Percentiles rank a stretch among this genome's conserved stretches.
These are phyloP conservation scores for Backusella psychrophila DNA, from an alignment of 192 early-diverging fungal species.

Conservation along the genomic window DNA sequence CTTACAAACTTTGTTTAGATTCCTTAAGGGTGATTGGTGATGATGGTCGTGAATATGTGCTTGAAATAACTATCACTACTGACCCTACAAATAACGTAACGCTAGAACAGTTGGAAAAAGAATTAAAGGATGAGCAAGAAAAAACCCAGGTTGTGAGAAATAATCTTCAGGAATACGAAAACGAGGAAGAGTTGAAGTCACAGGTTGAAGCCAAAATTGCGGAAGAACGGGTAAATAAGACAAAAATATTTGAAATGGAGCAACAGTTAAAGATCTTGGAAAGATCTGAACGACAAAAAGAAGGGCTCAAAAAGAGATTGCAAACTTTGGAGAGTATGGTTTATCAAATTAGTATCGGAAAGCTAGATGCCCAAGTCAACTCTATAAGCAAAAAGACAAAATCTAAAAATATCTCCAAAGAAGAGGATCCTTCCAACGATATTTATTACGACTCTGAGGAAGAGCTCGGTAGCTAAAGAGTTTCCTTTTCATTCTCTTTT, in stretches of 20 bases:
- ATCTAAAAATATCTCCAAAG: neutral
- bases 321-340: neutral
- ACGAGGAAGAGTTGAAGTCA: neutral
- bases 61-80: neutral
- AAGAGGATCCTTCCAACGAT: neutral
- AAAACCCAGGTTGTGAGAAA: neutral
- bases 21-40: neutral
- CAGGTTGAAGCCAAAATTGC: neutral
- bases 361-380: neutral
- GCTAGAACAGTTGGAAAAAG: neutral
- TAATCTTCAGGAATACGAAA: neutral
- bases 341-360: neutral
- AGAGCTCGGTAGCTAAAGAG: neutral
- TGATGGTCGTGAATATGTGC: neutral
- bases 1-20: neutral
- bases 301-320: neutral
- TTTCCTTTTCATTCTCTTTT: neutral
- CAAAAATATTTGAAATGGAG: neutral
- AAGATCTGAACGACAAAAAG: neutral
- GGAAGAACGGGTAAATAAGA: neutral
- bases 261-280: neutral
- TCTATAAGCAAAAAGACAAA: neutral
- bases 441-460: neutral
- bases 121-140: conserved; percentile 1
- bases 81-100: neutral